These are phyloP conservation scores for Prunus campanulata DNA, from an alignment of 306 rosid genomes.

Conservation along the genomic window DNA sequence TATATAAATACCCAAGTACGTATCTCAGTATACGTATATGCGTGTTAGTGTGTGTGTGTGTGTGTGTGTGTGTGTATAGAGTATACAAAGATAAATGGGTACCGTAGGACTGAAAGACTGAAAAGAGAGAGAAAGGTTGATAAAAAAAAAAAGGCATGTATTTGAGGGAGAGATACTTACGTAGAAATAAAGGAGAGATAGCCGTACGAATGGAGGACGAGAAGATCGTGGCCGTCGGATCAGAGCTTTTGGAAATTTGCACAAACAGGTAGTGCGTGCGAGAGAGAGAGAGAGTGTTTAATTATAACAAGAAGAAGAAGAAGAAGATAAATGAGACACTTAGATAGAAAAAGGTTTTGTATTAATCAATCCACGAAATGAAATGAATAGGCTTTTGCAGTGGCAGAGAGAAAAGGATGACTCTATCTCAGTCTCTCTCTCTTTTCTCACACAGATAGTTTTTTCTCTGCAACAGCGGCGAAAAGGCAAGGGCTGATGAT, in stretches of 20 bases:
- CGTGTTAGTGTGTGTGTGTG: background rate
- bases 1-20: background rate
- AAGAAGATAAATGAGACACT: constrained; percentile 15
- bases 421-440: background rate
- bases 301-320: constrained; percentile 22
- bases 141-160: constrained; percentile 19
- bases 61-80: background rate
- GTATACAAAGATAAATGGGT: background rate
- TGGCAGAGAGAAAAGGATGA: background rate
- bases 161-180: constrained; percentile 41
- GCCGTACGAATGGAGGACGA: constrained; percentile 66
- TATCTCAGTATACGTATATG: background rate
- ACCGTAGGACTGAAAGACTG: constrained; percentile 13
- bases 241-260: constrained; percentile 30
- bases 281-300: constrained; percentile 20
- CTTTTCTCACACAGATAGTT: constrained; percentile 24
- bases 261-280: background rate
- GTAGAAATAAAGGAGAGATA: constrained; percentile 53
- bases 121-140: constrained; percentile 17
- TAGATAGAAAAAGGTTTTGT: background rate
- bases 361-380: constrained; percentile 2
- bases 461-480: constrained; percentile 63
- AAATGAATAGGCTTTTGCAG: constrained; percentile 7
- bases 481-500: constrained; percentile 45
- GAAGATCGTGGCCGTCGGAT: constrained; percentile 80